phyloP scores from a whole-genome alignment of 2,329 filamentous ascomycete species.

The Cordyceps militaris region DNA sequence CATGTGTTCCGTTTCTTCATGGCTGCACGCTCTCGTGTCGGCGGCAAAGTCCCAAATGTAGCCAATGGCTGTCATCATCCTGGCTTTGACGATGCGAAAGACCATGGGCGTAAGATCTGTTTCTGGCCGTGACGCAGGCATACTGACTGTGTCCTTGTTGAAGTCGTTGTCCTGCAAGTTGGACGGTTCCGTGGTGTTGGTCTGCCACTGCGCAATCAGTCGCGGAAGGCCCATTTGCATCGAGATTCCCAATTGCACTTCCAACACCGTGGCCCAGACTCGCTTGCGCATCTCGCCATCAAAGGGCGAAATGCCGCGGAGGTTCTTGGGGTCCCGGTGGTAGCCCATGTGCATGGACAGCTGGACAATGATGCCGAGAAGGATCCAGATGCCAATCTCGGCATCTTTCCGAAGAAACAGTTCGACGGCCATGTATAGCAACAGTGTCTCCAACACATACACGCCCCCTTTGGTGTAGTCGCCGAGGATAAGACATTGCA shows the following conservation, averaged over 20 bases:
- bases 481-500: slow-evolving; percentile 31
- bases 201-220: no score
- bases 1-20: no score
- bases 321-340: slow-evolving; percentile 30
- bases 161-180: no score
- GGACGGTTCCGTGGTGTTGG: no score
- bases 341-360: slow-evolving; percentile 34
- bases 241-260: not conserved
- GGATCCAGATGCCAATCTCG: slow-evolving; percentile 27
- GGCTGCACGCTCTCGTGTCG: no score
- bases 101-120: no score
- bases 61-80: no score
- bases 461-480: slow-evolving; percentile 37
- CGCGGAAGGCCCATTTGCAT: not conserved
- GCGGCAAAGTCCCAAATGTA: no score
- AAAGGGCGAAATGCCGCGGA: not conserved
- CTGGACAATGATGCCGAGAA: slow-evolving; percentile 27
- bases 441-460: slow-evolving; percentile 33
- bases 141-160: no score
- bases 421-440: slow-evolving; percentile 29
- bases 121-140: no score
- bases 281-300: not conserved
- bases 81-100: no score
- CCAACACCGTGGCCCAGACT: not conserved
- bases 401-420: slow-evolving; percentile 24